These are phyloP conservation scores for Chalaropsis ovoidea DNA, from an alignment of 2,329 filamentous ascomycete genomes.

Conservation along the genomic window DNA sequence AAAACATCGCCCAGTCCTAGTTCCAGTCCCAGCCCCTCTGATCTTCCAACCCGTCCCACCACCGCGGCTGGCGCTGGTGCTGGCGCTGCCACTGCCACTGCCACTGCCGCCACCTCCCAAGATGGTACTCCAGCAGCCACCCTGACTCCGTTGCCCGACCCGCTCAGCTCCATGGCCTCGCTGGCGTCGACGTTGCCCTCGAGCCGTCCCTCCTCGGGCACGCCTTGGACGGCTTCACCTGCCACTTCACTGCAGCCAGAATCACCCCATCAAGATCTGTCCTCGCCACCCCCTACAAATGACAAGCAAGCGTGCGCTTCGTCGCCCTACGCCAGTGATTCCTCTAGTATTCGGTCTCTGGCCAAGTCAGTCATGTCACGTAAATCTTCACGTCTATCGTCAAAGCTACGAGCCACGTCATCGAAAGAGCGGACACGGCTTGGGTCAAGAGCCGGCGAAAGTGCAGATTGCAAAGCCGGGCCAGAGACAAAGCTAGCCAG, in stretches of 20 bases:
- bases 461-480: background rate
- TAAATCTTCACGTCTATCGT: conserved; percentile 33
- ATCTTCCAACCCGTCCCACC: conserved; percentile 31
- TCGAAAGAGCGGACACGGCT: background rate
- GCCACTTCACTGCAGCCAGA: conserved; percentile 21
- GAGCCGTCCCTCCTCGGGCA: conserved; percentile 32
- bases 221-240: background rate
- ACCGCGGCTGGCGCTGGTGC: conserved; percentile 29
- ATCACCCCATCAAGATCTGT: conserved; percentile 15
- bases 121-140: conserved; percentile 33
- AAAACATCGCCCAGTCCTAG: conserved; percentile 44
- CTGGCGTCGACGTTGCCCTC: conserved; percentile 32
- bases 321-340: conserved; percentile 13
- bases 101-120: conserved; percentile 28
- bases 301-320: conserved; percentile 36
- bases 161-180: conserved; percentile 30
- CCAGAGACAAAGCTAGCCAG: background rate
- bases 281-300: conserved; percentile 24
- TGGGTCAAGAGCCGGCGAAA: background rate
- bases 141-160: conserved; percentile 40
- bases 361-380: conserved; percentile 46
- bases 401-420: conserved; percentile 12
- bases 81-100: conserved; percentile 29
- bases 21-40: conserved; percentile 31
- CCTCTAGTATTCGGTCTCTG: conserved; percentile 46